A percentile compares a stretch with the other conserved stretches of the same genome.
phyloP scores from a whole-genome alignment of 139 green algal species.

The Ulvella scutata region DNA sequence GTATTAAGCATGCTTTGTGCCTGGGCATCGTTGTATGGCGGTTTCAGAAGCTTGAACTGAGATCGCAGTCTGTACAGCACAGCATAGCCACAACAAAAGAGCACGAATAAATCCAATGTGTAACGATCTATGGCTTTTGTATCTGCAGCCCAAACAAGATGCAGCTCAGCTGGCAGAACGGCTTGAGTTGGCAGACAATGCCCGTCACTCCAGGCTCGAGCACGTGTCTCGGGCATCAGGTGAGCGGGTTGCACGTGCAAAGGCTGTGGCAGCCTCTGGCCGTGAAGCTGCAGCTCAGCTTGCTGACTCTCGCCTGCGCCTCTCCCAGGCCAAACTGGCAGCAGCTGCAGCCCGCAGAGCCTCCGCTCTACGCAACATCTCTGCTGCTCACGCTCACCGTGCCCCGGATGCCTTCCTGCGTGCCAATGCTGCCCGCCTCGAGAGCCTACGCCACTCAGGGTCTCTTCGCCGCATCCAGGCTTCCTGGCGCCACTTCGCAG shows the following conservation, averaged over 20 bases:
- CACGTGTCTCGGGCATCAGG: not conserved
- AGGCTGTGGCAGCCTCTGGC: not conserved
- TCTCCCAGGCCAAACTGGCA: not conserved
- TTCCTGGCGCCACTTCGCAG: constrained; percentile 27
- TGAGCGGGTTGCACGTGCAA: not conserved
- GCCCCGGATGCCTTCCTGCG: not conserved
- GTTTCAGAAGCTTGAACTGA: not conserved
- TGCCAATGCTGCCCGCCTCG: constrained; percentile 4
- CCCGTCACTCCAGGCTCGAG: not conserved
- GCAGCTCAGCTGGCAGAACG: not conserved
- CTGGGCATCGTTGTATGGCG: not conserved
- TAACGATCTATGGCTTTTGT: not conserved
- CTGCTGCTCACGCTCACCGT: not conserved
- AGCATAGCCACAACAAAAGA: no score
- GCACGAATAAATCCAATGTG: not conserved
- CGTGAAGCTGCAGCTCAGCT: not conserved
- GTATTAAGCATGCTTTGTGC: not conserved
- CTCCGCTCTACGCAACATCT: not conserved
- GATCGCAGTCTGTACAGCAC: no score
- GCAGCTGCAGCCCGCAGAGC: not conserved
- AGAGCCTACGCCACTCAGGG: constrained; percentile 14
- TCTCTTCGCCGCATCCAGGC: constrained; percentile 26
- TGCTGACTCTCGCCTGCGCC: not conserved
- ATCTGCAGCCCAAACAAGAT: not conserved
- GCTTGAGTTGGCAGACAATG: not conserved